Evolutionary conservation across 148 eudicot species (phyloP), one percentile per base, ranked within the genome.

Genomic region (Euryodendron excelsum): DNA sequence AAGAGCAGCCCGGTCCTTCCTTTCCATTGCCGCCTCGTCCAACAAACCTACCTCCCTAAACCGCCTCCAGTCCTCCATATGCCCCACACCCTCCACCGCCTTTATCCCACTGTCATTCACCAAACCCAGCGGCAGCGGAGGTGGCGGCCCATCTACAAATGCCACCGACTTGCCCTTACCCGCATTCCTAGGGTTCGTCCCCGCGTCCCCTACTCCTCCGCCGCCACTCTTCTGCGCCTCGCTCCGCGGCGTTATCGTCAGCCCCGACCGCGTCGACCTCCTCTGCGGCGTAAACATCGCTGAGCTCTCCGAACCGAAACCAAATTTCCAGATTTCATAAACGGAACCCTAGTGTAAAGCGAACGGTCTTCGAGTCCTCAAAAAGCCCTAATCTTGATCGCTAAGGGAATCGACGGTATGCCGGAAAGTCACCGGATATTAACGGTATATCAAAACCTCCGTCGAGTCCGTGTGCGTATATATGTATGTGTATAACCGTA

Each of bases 11-110:
- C 75, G 80, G 69, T 91, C 98, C 52, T 78, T 89, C 84, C 73
- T 79, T 82, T 87, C 92, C 82, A 94, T 73, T 10, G 82, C 80
- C 12, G 88, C 85, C 47, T 86, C 88, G 67, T 94, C 94, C 81
- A 92, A 72, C 81, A 94, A 76, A 28, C 98, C 98, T 14, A 75
- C 93, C 79, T 94, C 93, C 77, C 82, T 87, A 82, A 91, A 93
- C 90, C 90, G 74, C 77, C 81, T 87, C 98, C 98, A 91, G 82
- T 93, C 96, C 68, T 89, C 93, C 78, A 56, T 55, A 79, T 82
- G 82, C 18, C 80, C 88, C 6, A 53, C 69, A 7, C 76, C 91
- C 62, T 21, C 68, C 75, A 15, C 4, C 70, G 21, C 41, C 67
- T 18, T 76, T 69, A 41, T 41, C 55, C 78, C 77, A 20, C 73